Percentiles rank a stretch among this genome's conserved stretches.
These are phyloP conservation scores for Wickerhamomyces subpelliculosus DNA, from an alignment of 805 yeast species.

Conservation along the genomic window DNA sequence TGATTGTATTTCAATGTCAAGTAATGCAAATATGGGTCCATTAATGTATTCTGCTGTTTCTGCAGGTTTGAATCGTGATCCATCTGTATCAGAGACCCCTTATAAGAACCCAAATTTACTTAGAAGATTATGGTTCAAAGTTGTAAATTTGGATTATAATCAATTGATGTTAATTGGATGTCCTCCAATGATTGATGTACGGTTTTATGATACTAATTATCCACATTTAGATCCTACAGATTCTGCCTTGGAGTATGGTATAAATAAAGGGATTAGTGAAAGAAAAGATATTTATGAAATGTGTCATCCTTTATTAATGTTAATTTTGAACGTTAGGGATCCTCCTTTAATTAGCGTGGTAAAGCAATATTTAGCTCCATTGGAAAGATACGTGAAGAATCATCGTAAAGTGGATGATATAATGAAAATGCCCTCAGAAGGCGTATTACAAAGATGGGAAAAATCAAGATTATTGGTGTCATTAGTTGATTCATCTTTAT, in stretches of 20 bases:
- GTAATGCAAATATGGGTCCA: background rate
- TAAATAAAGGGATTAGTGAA: background rate
- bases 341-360: background rate
- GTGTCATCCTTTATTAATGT: background rate
- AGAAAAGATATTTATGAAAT: background rate
- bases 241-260: background rate
- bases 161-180: background rate
- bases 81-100: background rate
- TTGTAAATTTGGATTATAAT: background rate
- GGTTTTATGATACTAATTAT: background rate
- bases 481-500: background rate
- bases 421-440: background rate
- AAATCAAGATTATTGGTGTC: background rate
- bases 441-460: background rate
- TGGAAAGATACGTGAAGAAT: background rate
- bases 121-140: background rate
- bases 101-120: background rate
- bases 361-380: background rate
- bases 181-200: background rate
- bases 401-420: background rate
- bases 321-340: background rate
- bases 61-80: background rate
- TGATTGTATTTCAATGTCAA: conserved; percentile 15
- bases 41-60: background rate
- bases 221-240: background rate